phyloP scores from a whole-genome alignment of 768 basidiomycete genomes.

The Trametes cingulata region DNA sequence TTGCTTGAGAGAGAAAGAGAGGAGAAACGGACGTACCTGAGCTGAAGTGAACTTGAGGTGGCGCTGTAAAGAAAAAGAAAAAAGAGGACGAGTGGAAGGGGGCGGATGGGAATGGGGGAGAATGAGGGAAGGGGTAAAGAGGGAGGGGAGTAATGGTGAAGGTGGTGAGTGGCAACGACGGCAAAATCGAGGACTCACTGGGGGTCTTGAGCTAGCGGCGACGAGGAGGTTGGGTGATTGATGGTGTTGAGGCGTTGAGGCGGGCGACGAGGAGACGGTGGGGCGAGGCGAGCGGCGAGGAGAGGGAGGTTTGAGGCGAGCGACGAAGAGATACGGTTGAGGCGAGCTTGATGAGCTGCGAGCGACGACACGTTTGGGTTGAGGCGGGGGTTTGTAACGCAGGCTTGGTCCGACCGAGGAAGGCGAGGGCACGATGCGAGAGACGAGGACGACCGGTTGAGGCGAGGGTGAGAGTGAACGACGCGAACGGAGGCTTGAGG shows the following conservation, averaged over 20 bases:
- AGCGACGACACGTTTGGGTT: background rate
- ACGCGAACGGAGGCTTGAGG: background rate
- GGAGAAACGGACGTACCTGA: too few relatives aligned
- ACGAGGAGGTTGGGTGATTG: too few relatives aligned
- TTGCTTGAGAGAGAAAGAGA: background rate
- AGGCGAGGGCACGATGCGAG: background rate
- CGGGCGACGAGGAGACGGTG: background rate
- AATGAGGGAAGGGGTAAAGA: background rate
- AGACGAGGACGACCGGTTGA: background rate
- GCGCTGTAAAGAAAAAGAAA: background rate
- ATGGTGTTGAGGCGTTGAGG: too few relatives aligned
- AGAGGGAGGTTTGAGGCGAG: background rate
- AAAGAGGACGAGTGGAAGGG: background rate
- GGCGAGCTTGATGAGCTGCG: too few relatives aligned
- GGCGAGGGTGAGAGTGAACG: background rate
- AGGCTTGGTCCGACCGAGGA: background rate
- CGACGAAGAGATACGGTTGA: background rate
- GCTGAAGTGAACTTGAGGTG: background rate
- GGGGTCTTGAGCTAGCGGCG: too few relatives aligned
- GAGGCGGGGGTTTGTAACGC: background rate
- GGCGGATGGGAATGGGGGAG: background rate
- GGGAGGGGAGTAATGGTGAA: too few relatives aligned
- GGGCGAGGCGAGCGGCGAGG: background rate
- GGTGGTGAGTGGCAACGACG: too few relatives aligned
- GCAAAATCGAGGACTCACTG: too few relatives aligned